phyloP scores from a whole-genome alignment of 148 eudicot genomes.

The Rhododendron griersonianum region DNA sequence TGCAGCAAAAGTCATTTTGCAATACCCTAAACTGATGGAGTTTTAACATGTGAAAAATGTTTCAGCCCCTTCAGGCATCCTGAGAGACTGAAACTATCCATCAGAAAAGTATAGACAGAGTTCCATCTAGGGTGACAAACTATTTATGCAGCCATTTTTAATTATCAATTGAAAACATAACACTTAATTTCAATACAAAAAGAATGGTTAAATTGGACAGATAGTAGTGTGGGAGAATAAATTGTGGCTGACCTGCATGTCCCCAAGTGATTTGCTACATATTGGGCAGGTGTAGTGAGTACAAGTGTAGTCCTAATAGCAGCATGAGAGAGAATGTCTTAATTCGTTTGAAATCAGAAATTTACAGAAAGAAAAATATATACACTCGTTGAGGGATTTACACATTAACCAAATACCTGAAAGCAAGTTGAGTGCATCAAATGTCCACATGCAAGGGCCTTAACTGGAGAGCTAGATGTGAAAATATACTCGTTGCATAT shows the following conservation, averaged over 20 bases:
- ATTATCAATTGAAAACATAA: not conserved
- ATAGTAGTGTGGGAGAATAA: not conserved
- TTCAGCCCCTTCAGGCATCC: constrained; percentile 1
- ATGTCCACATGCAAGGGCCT: constrained; percentile 94
- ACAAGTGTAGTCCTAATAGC: constrained; percentile 71
- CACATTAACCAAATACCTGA: constrained; percentile 48
- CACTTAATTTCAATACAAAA: not conserved
- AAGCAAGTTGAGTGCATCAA: constrained; percentile 95
- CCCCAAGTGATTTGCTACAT: constrained; percentile 99
- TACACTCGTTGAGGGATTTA: not conserved
- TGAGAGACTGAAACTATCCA: not conserved
- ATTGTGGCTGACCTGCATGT: constrained; percentile 75
- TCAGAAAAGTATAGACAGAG: not conserved
- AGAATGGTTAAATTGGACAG: not conserved
- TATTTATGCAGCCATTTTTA: not conserved
- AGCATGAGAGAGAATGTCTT: constrained; percentile 18
- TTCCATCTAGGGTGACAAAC: not conserved
- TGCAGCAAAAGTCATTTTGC: not conserved
- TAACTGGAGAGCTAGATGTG: constrained; percentile 73
- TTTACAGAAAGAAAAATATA: not conserved
- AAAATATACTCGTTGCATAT: constrained; percentile 89
- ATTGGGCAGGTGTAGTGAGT: constrained; percentile 76
- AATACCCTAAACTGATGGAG: not conserved
- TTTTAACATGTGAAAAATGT: constrained; percentile 4
- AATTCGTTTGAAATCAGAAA: not conserved